Evolutionary conservation across 257 asterid species (phyloP).

Genomic region (Penstemon newberryi): DNA sequence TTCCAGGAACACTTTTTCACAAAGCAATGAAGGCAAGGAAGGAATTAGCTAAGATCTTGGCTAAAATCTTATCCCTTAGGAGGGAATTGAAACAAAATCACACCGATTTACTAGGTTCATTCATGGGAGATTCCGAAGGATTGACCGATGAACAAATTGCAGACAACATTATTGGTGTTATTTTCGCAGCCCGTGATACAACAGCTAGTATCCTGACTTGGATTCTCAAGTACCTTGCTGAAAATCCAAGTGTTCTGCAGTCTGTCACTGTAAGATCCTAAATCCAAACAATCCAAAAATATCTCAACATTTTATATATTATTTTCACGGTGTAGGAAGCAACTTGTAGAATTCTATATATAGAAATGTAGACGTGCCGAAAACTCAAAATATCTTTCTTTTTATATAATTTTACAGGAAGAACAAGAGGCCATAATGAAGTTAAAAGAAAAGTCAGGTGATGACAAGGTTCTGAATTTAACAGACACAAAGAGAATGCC

Average conservation of each 20-base stretch:
- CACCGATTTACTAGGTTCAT: conserved; percentile 63
- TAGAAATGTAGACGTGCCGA: not conserved
- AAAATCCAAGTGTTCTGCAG: conserved; percentile 64
- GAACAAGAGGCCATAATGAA: conserved; percentile 67
- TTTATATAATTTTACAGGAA: conserved; percentile 40
- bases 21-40: conserved; percentile 73
- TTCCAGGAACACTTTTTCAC: conserved; percentile 74
- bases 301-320: not conserved
- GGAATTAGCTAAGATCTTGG: conserved; percentile 56
- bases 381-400: not conserved
- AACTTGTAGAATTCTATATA: too few species aligned
- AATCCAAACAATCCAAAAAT: not conserved
- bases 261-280: conserved; percentile 64
- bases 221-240: conserved; percentile 75
- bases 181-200: conserved; percentile 80
- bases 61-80: conserved; percentile 47
- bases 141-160: conserved; percentile 69
- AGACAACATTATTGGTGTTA: conserved; percentile 70
- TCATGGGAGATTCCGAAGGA: conserved; percentile 67
- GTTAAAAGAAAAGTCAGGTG: conserved; percentile 42
- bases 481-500: conserved; percentile 71
- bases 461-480: conserved; percentile 48
- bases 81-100: conserved; percentile 40
- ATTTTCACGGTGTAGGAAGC: too few species aligned
- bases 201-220: conserved; percentile 79